phyloP scores from a whole-genome alignment of 805 yeast species.

The Jamesozyma hellenica region DNA sequence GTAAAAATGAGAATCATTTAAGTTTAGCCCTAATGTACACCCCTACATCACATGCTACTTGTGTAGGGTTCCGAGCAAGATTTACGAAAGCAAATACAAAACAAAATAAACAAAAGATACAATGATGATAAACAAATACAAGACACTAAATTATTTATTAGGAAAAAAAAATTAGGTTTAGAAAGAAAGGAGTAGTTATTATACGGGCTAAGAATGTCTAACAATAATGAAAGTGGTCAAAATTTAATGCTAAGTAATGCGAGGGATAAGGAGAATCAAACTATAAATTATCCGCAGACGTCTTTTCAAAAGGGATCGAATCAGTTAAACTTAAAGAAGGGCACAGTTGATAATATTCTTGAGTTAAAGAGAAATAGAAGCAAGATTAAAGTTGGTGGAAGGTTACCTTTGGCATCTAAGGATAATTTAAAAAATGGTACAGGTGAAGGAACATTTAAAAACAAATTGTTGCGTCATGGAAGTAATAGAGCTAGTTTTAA shows the following conservation, averaged over 20 bases:
- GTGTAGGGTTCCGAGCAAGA: too few relatives aligned
- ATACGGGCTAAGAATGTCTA: neutral
- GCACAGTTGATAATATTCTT: too few relatives aligned
- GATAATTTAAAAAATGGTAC: conserved; percentile 21
- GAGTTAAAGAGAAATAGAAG: neutral
- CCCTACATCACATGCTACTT: too few relatives aligned
- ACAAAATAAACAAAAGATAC: too few relatives aligned
- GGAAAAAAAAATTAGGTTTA: too few relatives aligned
- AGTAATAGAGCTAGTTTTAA: conserved; percentile 12
- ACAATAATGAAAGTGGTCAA: neutral
- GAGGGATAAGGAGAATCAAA: neutral
- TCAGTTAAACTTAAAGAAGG: too few relatives aligned
- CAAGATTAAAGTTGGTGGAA: conserved; percentile 3
- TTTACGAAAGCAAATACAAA: too few relatives aligned
- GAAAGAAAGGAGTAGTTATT: too few relatives aligned
- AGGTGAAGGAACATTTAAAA: neutral
- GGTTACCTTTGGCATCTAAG: conserved; percentile 26
- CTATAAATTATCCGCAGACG: neutral
- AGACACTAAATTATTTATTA: too few relatives aligned
- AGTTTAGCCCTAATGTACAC: too few relatives aligned
- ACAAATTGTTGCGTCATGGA: neutral
- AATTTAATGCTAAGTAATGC: neutral
- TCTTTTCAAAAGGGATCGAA: neutral
- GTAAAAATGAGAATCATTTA: too few relatives aligned
- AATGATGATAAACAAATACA: too few relatives aligned